Evolutionary conservation across 78 protist genomes (phyloP).

Genomic region (Chrysochromulina tobinii): DNA sequence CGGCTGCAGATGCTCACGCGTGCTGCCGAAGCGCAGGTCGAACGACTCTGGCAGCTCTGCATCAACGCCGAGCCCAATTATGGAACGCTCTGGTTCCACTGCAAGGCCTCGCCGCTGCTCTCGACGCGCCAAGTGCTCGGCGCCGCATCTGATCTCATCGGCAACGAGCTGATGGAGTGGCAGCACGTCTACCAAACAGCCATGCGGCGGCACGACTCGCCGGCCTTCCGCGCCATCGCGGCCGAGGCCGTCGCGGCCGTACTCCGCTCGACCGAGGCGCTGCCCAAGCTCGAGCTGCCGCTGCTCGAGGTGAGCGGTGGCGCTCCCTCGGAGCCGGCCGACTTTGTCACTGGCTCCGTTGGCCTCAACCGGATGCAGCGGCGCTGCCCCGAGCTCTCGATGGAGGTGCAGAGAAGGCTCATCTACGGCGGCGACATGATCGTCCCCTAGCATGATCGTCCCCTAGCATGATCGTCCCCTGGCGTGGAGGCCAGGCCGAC

Average conservation of each 20-base stretch:
- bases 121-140: conserved; percentile 29
- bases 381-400: not conserved
- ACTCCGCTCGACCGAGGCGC: not conserved
- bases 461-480: too few species aligned
- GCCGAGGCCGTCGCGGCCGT: not conserved
- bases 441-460: not conserved
- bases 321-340: not conserved
- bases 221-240: not conserved
- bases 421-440: conserved; percentile 27
- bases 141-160: conserved; percentile 18
- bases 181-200: not conserved
- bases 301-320: not conserved
- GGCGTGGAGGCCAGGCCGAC: too few species aligned
- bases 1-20: conserved; percentile 65
- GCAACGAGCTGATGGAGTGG: not conserved
- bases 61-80: conserved; percentile 91
- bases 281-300: not conserved
- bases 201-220: not conserved
- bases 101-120: conserved; percentile 57
- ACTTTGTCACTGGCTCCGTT: not conserved
- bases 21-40: conserved; percentile 61
- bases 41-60: conserved; percentile 64
- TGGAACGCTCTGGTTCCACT: conserved; percentile 88
- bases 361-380: conserved; percentile 15
- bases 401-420: not conserved